Base-by-base conservation (phyloP, 148 eudicot genomes). In the Suaeda aralocaspica region DNA sequence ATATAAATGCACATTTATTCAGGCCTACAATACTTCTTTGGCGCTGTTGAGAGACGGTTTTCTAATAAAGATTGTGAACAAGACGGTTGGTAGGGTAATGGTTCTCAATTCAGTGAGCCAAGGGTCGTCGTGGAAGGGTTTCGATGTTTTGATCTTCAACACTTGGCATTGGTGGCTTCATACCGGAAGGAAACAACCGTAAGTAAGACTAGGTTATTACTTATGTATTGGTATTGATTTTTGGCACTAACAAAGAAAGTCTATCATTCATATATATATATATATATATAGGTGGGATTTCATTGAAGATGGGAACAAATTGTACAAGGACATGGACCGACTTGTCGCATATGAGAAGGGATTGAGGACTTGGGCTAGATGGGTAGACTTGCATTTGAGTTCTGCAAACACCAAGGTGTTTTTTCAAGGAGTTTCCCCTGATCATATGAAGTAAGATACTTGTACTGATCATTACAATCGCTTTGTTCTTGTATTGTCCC, bases 101-200 rank as follows among this genome's bases (percentile, higher is more conserved):
- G 81, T 75, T 42, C 80, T 91, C 6, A 78, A 88, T 48, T 83
- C 85, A 6, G 76, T 88, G 15, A 74, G 80, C 31, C 56, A 60
- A 7, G 74, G 77, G 0, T 30, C 75, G 2, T 49, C 68, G 0
- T 91, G 93, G 93, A 70, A 72, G 36, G 82, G 83, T 72, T 60
- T 67, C 16, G 88, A 91, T 72, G 46, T 77, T 0, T 31, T 91
- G 65, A 62, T 91, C 71, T 91, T 91, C 77, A 78, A 88, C 51
- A 70, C 96, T 9, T 92, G 95, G 95, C 97, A 92, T 72, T 92
- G 97, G 97, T 92, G 97, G 97, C 83, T 82, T 71, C 91, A 87
- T 74, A 79, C 77, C 1, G 96, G 92, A 56, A 67, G 80, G 21
- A 70, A 81, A 76, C 92, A 88, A 74, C 84, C 88, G 96, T 90